phyloP scores from a whole-genome alignment of 176 grass and related monocot genomes.

The Raddia guianensis region DNA sequence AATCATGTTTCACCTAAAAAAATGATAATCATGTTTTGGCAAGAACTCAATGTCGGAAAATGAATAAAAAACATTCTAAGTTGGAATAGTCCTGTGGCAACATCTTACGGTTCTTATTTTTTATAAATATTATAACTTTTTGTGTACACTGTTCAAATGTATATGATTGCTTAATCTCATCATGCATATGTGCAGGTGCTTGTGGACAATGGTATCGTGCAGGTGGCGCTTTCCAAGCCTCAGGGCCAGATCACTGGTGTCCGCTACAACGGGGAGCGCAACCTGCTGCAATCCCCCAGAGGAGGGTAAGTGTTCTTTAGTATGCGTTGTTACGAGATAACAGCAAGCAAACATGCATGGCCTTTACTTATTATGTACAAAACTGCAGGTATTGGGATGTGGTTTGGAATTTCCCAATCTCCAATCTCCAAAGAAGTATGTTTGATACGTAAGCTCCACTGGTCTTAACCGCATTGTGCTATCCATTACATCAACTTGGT shows the following conservation, averaged over 20 bases:
- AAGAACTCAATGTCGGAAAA: no score
- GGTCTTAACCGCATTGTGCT: no score
- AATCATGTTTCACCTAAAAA: no score
- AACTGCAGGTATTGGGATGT: conserved; percentile 75
- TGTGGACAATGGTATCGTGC: conserved; percentile 64
- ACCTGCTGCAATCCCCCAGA: conserved; percentile 39
- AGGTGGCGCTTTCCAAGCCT: conserved; percentile 58
- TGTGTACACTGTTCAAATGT: background rate
- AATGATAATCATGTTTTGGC: no score
- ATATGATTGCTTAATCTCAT: no score
- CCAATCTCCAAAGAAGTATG: conserved; percentile 31
- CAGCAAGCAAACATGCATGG: no score
- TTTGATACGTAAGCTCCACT: conserved; percentile 36
- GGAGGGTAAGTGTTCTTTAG: background rate
- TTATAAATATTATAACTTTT: no score
- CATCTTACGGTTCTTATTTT: no score
- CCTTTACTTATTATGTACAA: no score
- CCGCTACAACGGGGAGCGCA: conserved; percentile 36
- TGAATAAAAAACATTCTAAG: no score
- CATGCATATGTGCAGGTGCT: conserved; percentile 40
- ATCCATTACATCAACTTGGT: no score
- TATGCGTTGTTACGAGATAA: background rate
- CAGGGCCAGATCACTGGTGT: conserved; percentile 54
- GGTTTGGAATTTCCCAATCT: conserved; percentile 52
- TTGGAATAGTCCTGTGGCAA: no score